Evolutionary conservation across 2,329 filamentous ascomycete species (phyloP), one percentile per base, ranked within the genome.

Genomic region (Colletotrichum viniferum): DNA sequence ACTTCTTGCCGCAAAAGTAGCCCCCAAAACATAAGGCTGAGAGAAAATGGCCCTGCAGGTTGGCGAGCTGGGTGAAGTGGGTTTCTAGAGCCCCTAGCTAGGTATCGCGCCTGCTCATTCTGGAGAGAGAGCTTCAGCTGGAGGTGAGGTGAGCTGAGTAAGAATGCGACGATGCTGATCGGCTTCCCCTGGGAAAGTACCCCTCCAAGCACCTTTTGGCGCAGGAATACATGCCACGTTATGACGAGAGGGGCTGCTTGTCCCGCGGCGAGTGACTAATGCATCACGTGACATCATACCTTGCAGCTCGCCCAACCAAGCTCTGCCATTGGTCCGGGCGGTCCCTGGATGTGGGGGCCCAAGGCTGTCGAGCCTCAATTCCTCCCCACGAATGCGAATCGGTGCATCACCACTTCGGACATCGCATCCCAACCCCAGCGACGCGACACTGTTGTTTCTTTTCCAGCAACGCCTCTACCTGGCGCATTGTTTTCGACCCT

Each of bases 351-450:
- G 71, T 76, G 74, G 74, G 74, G 74, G 48, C 24, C 55, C 24
- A 43, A 62, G 74, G 60, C 71, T 74, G 65, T 74, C 71, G 64
- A 76, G 65, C 74, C 74, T 76, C 69, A 76, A 73, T 76, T 69
- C 69, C 73, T 76, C 70, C 65, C 74, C 71, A 74, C 65, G 71
- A 63, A 43, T 76, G 69, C 55, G 74, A 76, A 74, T 74, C 43
- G 69, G 56, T 65, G 65, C 74, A 76, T 76, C 74, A 76, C 74
- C 74, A 76, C 55, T 66, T 65, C 28, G 71, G 71, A 61, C 71
- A 74, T 76, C 62, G 71, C 74, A 74, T 62, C 71, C 73, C 70
- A 74, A 61, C 24, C 61, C 66, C 73, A 75, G 74, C 66, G 36
- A 76, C 71, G 64, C 74, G 66, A 75, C 74, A 55, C 55, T 71